Base-by-base conservation (phyloP, 2,329 filamentous ascomycete genomes). In the Torrubiella hemipterigena region DNA sequence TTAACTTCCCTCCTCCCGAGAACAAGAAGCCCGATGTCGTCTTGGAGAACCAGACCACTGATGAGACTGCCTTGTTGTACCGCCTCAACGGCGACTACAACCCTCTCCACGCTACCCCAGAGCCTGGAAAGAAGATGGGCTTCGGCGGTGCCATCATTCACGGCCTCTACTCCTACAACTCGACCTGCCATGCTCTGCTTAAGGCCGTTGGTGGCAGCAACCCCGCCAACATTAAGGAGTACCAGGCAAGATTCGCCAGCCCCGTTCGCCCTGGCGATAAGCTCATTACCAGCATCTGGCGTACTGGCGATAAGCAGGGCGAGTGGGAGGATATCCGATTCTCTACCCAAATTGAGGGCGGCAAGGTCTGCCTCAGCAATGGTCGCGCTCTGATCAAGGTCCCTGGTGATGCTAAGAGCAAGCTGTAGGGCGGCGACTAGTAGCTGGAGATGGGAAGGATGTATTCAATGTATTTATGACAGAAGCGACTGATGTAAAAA, bases 61-160 rank as follows among this genome's bases (percentile, higher is more conserved):
- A 62, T 32, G 75, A 87, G 60, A 82, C 82, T 5, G 74, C 83
- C 7, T 70, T 81, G 40, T 63, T 91, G 33, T 91, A 91, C 57
- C 72, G 84, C 40, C 69, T 94, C 30, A 94, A 93, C 46, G 86
- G 86, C 42, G 87, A 94, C 61, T 94, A 94, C 60, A 94, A 94
- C 63, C 87, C 86, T 17, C 75, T 94, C 21, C 86, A 94, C 52
- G 85, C 84, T 6, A 82, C 81, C 13, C 85, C 85, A 10, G 82
- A 85, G 58, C 83, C 85, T 0, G 85, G 85, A 38, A 60, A 73
- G 56, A 80, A 85, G 61, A 93, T 94, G 83, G 86, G 87, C 37
- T 94, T 93, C 44, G 83, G 84, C 17, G 86, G 86, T 20, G 66
- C 75, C 44, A 94, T 94, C 55, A 81, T 93, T 53, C 86, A 94